Base-by-base conservation (phyloP, 176 grass and related monocot genomes). In the Pharus latifolius region DNA sequence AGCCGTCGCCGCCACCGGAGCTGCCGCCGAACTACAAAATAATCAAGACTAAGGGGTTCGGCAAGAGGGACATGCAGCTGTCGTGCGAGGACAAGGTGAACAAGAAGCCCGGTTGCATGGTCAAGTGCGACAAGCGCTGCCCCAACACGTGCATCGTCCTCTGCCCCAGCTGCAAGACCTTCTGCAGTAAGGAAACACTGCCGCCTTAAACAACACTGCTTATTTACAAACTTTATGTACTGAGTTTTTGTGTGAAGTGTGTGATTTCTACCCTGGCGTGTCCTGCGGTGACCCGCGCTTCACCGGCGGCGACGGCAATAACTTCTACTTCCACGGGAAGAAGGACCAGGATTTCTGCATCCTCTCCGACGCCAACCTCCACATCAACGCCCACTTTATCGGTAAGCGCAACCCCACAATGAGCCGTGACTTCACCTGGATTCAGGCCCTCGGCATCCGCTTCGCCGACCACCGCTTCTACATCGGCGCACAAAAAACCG, bases 241-340 rank as follows among this genome's bases (percentile, higher is more conserved):
- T 11, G 29, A 38, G 35, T 38, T 38, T 10, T 3, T 44, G 8
- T 7, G 48, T 33, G 40, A 46, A 92, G 89, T 73, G 46, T 92
- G 89, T 1, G 89, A 92, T 2, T 2, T 88, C 16, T 67, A 79
- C 65, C 80, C 84, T 0, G 81, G 81, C 55, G 73, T 31, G 0
- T 52, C 86, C 1, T 92, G 89, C 30, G 84, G 84, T 1, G 89
- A 92, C 43, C 89, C 89, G 0, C 84, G 80, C 49, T 92, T 92
- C 81, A 92, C 77, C 11, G 85, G 89, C 34, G 89, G 73, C 5
- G 85, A 92, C 27, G 89, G 85, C 27, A 92, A 92, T 56, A 81
- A 65, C 68, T 92, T 88, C 85, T 92, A 92, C 85, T 92, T 92
- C 89, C 89, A 92, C 12, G 89, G 89, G 13, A 79, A 69, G 6